Evolutionary conservation across 2,329 filamentous ascomycete genomes (phyloP).

Genomic region (Fusarium graminum): DNA sequence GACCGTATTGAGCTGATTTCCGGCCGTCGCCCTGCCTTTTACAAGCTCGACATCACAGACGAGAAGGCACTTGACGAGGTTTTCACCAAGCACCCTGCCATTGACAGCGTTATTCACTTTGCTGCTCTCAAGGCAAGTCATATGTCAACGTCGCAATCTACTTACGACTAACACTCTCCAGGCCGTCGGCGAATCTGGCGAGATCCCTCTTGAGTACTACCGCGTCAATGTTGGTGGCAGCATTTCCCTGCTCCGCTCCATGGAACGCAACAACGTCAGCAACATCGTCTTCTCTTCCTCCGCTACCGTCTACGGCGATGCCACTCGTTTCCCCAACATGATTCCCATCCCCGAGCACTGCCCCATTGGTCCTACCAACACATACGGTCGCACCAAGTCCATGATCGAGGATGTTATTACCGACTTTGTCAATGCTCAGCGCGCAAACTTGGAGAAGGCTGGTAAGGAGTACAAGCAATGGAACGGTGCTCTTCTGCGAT

Average conservation of each 20-base stretch:
- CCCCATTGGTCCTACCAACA: constrained; percentile 96
- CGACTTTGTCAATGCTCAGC: constrained; percentile 89
- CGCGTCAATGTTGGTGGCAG: constrained; percentile 95
- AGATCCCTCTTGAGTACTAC: constrained; percentile 98
- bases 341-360: constrained; percentile 98
- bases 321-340: constrained; percentile 96
- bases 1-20: constrained; percentile 95
- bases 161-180: constrained; percentile 54
- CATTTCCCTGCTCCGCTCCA: constrained; percentile 85
- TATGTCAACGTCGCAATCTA: not conserved
- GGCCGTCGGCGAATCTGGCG: constrained; percentile 95
- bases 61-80: constrained; percentile 86
- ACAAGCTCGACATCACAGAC: constrained; percentile 89
- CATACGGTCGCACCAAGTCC: constrained; percentile 96
- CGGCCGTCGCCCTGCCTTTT: constrained; percentile 88
- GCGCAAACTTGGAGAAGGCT: constrained; percentile 83
- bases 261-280: constrained; percentile 89
- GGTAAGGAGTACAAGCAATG: constrained; percentile 83
- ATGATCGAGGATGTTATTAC: constrained; percentile 92
- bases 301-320: constrained; percentile 98
- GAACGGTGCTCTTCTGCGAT: constrained; percentile 93
- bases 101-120: constrained; percentile 99
- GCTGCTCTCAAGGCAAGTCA: constrained; percentile 87
- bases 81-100: constrained; percentile 89
- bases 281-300: constrained; percentile 99